Percentiles rank a stretch among this genome's conserved stretches.
Evolutionary conservation across 2,329 filamentous ascomycete genomes (phyloP).

Genomic region (Coniochaeta ligniaria): DNA sequence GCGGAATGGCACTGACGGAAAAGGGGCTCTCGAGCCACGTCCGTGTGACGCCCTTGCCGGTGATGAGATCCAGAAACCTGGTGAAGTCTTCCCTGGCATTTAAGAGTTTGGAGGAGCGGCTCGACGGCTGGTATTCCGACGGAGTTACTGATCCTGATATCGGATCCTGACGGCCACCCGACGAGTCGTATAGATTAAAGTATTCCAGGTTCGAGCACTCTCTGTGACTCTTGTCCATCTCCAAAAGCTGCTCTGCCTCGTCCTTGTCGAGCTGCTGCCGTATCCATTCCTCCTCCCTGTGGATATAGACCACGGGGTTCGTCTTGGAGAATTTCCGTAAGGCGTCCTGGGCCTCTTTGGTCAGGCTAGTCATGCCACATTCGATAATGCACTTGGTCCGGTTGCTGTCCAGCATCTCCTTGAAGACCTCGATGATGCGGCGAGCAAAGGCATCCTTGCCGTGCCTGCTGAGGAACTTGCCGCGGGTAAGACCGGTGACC

Average conservation of each 20-base stretch:
- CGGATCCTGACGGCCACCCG: conserved; percentile 19
- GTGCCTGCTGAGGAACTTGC: conserved; percentile 52
- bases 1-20: conserved; percentile 49
- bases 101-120: conserved; percentile 48
- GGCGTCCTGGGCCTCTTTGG: conserved; percentile 48
- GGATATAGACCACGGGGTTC: conserved; percentile 64
- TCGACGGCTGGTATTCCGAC: conserved; percentile 28
- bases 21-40: conserved; percentile 53
- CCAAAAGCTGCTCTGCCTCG: conserved; percentile 49
- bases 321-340: conserved; percentile 53
- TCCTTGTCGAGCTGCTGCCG: conserved; percentile 47
- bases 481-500: conserved; percentile 51
- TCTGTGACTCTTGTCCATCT: conserved; percentile 48
- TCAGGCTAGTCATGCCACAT: conserved; percentile 58
- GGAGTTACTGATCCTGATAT: conserved; percentile 13
- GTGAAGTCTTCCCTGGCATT: conserved; percentile 53
- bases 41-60: conserved; percentile 41
- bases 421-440: conserved; percentile 54
- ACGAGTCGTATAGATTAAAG: conserved; percentile 54
- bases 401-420: conserved; percentile 52
- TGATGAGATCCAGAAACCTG: conserved; percentile 50
- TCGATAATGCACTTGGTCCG: conserved; percentile 59
- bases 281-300: conserved; percentile 58
- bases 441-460: conserved; percentile 55
- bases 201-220: conserved; percentile 65